phyloP scores from a whole-genome alignment of 805 yeast species.

The Saturnispora mendoncae region DNA sequence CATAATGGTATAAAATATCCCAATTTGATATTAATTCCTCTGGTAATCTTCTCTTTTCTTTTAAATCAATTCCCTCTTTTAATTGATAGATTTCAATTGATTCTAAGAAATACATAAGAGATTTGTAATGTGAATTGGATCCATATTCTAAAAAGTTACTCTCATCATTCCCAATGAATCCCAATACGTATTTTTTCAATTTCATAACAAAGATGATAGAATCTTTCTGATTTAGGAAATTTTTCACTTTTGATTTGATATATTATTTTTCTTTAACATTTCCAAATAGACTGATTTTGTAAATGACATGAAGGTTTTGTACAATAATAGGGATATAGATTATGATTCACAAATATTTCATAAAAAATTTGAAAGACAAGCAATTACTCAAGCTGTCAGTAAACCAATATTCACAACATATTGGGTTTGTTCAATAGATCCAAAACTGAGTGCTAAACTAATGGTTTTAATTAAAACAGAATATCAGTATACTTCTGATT shows the following conservation, averaged over 20 bases:
- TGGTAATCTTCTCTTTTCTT: constrained; percentile 5
- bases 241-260: not conserved
- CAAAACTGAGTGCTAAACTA: constrained; percentile 27
- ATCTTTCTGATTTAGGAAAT: constrained; percentile 1
- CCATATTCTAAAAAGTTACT: constrained; percentile 5
- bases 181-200: constrained; percentile 1
- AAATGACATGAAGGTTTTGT: not conserved
- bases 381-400: constrained; percentile 21
- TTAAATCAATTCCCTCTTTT: not conserved
- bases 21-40: constrained; percentile 7
- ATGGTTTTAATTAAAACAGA: constrained; percentile 20
- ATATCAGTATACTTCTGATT: constrained; percentile 22
- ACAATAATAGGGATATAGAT: constrained; percentile 28
- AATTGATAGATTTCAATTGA: not conserved
- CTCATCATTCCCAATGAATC: not conserved
- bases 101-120: not conserved
- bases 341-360: constrained; percentile 33
- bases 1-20: constrained; percentile 21
- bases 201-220: constrained; percentile 3
- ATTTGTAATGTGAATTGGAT: constrained; percentile 7
- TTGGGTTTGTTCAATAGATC: constrained; percentile 37
- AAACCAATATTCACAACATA: constrained; percentile 28
- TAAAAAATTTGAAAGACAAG: constrained; percentile 33
- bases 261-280: no score
- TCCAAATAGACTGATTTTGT: no score